These are phyloP conservation scores for Sclerotinia minor DNA, from an alignment of 2,329 filamentous ascomycete species.

Conservation along the genomic window DNA sequence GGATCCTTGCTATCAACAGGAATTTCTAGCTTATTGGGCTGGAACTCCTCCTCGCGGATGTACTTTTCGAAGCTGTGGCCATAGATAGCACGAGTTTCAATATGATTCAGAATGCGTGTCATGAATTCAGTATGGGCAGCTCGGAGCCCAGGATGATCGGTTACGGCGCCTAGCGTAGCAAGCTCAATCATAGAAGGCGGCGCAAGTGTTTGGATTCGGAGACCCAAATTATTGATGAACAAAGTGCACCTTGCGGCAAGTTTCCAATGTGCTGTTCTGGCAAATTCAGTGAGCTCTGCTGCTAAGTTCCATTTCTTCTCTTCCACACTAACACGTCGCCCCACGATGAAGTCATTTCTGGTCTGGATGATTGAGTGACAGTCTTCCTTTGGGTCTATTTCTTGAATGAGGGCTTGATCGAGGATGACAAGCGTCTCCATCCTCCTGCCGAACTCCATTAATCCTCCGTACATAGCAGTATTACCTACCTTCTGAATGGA, in stretches of 20 bases:
- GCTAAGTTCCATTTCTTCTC: slow-evolving; percentile 78
- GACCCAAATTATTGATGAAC: slow-evolving; percentile 85
- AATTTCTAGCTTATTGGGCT: slow-evolving; percentile 75
- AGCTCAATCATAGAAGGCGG: slow-evolving; percentile 80
- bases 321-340: slow-evolving; percentile 76
- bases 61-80: slow-evolving; percentile 86
- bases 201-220: slow-evolving; percentile 87
- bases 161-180: slow-evolving; percentile 78
- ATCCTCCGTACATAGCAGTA: slow-evolving; percentile 71
- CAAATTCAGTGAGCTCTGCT: slow-evolving; percentile 75
- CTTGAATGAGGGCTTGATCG: slow-evolving; percentile 67
- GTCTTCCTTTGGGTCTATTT: slow-evolving; percentile 24
- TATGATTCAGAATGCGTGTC: slow-evolving; percentile 72
- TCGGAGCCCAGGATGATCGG: slow-evolving; percentile 84
- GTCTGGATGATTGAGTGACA: slow-evolving; percentile 55
- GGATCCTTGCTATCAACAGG: slow-evolving; percentile 72
- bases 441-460: slow-evolving; percentile 89
- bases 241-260: slow-evolving; percentile 86
- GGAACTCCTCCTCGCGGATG: slow-evolving; percentile 74
- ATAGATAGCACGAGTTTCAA: slow-evolving; percentile 84
- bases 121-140: slow-evolving; percentile 80
- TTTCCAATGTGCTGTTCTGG: slow-evolving; percentile 89
- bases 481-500: slow-evolving; percentile 89
- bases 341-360: slow-evolving; percentile 71
- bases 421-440: slow-evolving; percentile 84